Conservation (phyloP, 305 asterid species). For the Fraxinus sp. region DNA sequence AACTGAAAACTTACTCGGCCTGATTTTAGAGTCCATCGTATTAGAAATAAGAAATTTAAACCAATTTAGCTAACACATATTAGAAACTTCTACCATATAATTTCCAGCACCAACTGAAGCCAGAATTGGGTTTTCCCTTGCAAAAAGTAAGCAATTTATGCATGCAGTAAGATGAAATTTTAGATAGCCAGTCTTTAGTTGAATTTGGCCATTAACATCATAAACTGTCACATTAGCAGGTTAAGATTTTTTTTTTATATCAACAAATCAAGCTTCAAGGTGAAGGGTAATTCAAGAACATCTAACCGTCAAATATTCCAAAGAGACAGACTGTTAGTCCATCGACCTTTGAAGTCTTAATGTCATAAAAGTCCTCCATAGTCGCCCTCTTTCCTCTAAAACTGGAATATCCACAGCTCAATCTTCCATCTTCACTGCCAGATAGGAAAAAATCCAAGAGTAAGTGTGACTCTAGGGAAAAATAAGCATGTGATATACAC, state of each 20-base stretch:
- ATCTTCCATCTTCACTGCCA: constrained; percentile 82
- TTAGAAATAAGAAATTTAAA: not conserved
- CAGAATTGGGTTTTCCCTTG: not conserved
- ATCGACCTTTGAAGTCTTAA: constrained; percentile 67
- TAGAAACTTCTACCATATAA: not conserved
- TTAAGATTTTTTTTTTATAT: not conserved
- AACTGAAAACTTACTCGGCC: not conserved
- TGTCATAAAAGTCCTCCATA: constrained; percentile 98
- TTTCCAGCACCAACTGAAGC: not conserved
- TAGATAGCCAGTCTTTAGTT: not conserved
- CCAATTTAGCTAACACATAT: not conserved
- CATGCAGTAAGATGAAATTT: not conserved
- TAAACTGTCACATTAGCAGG: not conserved
- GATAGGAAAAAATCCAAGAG: constrained; percentile 27
- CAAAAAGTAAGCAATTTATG: not conserved
- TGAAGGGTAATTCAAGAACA: constrained; percentile 22
- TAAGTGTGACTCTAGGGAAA: constrained; percentile 16
- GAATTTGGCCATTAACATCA: constrained; percentile 12
- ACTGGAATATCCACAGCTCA: constrained; percentile 91
- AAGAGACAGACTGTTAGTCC: constrained; percentile 79
- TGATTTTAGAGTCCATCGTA: not conserved
- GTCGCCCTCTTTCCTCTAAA: constrained; percentile 93
- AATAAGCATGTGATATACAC: not conserved
- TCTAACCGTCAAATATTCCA: constrained; percentile 96
- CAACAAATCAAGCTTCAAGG: constrained; percentile 15